These are phyloP conservation scores for Spinellus fusiger DNA, from an alignment of 192 early-diverging fungal genomes.

Conservation along the genomic window DNA sequence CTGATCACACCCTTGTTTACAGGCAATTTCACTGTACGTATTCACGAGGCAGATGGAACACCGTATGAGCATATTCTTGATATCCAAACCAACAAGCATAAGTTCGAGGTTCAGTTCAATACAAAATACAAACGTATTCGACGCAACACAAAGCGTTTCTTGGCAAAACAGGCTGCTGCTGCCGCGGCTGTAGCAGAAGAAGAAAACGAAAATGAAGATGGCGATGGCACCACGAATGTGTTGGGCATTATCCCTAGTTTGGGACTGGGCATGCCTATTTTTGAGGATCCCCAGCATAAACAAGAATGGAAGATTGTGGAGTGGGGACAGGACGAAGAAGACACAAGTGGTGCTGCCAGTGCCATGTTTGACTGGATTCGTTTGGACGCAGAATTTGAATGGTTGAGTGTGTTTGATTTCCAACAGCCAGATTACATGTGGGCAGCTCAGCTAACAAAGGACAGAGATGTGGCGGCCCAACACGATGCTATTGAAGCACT, in stretches of 20 bases:
- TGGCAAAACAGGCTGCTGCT: constrained; percentile 63
- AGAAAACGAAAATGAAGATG: constrained; percentile 60
- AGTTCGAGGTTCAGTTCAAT: constrained; percentile 90
- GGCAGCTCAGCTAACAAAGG: constrained; percentile 84
- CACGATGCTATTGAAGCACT: constrained; percentile 76
- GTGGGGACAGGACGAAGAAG: constrained; percentile 77
- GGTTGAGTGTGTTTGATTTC: constrained; percentile 84
- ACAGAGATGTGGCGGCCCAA: constrained; percentile 89
- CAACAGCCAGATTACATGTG: constrained; percentile 94
- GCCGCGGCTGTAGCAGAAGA: constrained; percentile 58
- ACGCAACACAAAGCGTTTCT: constrained; percentile 69
- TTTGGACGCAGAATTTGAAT: constrained; percentile 89
- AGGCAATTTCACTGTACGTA: constrained; percentile 67
- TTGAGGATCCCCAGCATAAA: constrained; percentile 56
- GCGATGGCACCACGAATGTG: constrained; percentile 56
- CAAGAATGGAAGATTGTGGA: constrained; percentile 69
- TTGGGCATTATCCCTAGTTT: constrained; percentile 38
- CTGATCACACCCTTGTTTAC: constrained; percentile 34
- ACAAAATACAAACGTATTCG: constrained; percentile 97
- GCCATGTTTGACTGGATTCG: constrained; percentile 96
- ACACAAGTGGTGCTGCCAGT: constrained; percentile 45
- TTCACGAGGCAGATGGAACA: constrained; percentile 78
- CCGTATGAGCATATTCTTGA: constrained; percentile 81
- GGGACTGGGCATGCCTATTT: constrained; percentile 40
- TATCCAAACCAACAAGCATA: constrained; percentile 66